phyloP scores from a whole-genome alignment of 2,329 filamentous ascomycete genomes.

The Fusarium udum region DNA sequence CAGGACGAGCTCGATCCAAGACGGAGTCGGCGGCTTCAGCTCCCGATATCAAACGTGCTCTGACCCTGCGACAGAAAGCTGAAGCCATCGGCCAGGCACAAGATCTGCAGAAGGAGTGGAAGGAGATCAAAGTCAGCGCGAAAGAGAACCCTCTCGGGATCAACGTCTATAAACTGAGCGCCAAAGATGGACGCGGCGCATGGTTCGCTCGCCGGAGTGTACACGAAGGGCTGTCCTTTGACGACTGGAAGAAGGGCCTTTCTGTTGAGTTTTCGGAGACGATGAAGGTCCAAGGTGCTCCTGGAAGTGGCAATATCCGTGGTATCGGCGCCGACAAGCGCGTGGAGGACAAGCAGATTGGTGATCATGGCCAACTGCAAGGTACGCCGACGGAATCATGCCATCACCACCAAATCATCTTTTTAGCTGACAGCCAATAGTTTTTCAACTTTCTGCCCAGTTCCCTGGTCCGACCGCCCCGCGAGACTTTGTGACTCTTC shows the following conservation, averaged over 20 bases:
- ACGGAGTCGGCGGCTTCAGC: conserved; percentile 63
- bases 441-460: conserved; percentile 87
- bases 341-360: conserved; percentile 69
- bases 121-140: conserved; percentile 77
- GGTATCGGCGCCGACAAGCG: conserved; percentile 85
- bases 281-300: conserved; percentile 73
- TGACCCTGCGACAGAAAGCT: conserved; percentile 51
- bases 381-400: conserved; percentile 51
- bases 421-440: conserved; percentile 53
- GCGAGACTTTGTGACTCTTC: conserved; percentile 84
- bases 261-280: conserved; percentile 83
- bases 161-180: conserved; percentile 79
- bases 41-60: conserved; percentile 62
- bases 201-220: conserved; percentile 92
- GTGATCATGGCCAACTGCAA: conserved; percentile 70
- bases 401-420: background rate
- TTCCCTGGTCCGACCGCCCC: conserved; percentile 90
- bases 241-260: conserved; percentile 80
- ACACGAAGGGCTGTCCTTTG: conserved; percentile 80
- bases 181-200: conserved; percentile 82
- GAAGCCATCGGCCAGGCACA: conserved; percentile 59
- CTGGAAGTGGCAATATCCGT: conserved; percentile 78
- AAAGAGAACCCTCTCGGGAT: conserved; percentile 81
- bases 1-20: conserved; percentile 62
- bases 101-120: conserved; percentile 84